Evolutionary conservation across 208 protist genomes (phyloP), one percentile per base, ranked within the genome.

Genomic region (Crithidia sp.): DNA sequence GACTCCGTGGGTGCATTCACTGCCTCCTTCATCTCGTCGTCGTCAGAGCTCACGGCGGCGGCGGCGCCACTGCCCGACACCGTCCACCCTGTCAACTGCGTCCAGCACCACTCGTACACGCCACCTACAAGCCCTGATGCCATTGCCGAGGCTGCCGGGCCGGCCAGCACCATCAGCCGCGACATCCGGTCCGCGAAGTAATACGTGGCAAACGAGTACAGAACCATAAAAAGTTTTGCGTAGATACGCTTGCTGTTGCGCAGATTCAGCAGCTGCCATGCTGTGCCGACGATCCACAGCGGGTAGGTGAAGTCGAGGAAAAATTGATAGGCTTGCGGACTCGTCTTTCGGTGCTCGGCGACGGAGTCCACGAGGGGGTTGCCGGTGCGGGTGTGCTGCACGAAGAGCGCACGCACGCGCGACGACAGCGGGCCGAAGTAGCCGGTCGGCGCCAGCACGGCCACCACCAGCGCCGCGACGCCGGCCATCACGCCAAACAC

Each of bases 351-450:
- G 64, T 95, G 91, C 83, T 95, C 91, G 6, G 89, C 87, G 47
- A 95, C 90, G 52, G 88, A 93, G 67, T 93, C 86, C 37, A 94
- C 87, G 54, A 95, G 87, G 13, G 90, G 87, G 65, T 93, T 93
- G 71, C 88, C 88, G 41, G 88, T 93, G 64, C 75, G 84, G 28
- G 87, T 92, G 76, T 95, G 87, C 67, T 81, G 59, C 61, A 94
- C 72, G 60, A 94, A 91, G 45, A 94, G 78, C 0, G 85, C 86
- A 57, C 85, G 81, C 71, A 94, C 89, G 19, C 89, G 86, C 5
- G 72, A 77, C 28, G 86, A 87, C 40, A 89, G 54, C 17, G 86
- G 84, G 5, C 77, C 74, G 64, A 91, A 87, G 77, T 81, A 87
- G 37, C 82, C 84, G 28, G 66, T 76, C 41, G 87, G 83, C 28